Conservation (phyloP, 305 asterid genomes). For the Solanum hybrid region DNA sequence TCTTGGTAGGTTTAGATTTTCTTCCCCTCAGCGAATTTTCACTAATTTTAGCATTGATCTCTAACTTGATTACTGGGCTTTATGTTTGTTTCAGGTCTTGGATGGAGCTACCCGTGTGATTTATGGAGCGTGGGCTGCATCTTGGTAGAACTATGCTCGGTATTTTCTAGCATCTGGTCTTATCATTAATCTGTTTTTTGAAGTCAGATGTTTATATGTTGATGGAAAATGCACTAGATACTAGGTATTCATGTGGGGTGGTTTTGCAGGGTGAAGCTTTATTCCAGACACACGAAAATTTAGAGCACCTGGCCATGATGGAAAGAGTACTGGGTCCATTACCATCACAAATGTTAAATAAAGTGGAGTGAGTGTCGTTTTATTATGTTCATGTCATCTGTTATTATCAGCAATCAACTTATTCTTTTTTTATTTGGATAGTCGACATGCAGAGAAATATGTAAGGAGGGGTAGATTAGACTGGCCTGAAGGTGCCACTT, state of each 20-base stretch:
- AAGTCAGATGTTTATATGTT: conserved; percentile 3
- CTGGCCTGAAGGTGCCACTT: conserved; percentile 51
- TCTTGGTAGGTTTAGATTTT: conserved; percentile 24
- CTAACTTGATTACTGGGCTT: neutral
- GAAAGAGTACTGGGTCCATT: conserved; percentile 44
- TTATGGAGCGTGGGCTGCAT: conserved; percentile 52
- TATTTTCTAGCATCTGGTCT: conserved; percentile 11
- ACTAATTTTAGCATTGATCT: neutral
- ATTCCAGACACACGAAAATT: conserved; percentile 47
- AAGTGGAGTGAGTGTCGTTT: conserved; percentile 31
- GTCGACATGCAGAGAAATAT: conserved; percentile 48
- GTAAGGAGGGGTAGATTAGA: conserved; percentile 40
- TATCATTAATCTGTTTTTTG: conserved; percentile 4
- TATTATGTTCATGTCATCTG: neutral
- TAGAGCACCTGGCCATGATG: conserved; percentile 55
- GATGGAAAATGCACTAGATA: neutral
- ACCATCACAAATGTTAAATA: conserved; percentile 35
- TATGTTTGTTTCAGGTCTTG: conserved; percentile 28
- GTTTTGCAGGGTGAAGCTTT: conserved; percentile 42
- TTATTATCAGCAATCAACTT: neutral
- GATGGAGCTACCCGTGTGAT: conserved; percentile 49
- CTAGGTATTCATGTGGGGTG: conserved; percentile 3
- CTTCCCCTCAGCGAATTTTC: neutral
- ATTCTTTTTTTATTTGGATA: conserved; percentile 9
- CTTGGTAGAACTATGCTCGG: conserved; percentile 52